These are phyloP conservation scores for Fusarium clavum DNA, from an alignment of 2,329 filamentous ascomycete genomes.

Conservation along the genomic window DNA sequence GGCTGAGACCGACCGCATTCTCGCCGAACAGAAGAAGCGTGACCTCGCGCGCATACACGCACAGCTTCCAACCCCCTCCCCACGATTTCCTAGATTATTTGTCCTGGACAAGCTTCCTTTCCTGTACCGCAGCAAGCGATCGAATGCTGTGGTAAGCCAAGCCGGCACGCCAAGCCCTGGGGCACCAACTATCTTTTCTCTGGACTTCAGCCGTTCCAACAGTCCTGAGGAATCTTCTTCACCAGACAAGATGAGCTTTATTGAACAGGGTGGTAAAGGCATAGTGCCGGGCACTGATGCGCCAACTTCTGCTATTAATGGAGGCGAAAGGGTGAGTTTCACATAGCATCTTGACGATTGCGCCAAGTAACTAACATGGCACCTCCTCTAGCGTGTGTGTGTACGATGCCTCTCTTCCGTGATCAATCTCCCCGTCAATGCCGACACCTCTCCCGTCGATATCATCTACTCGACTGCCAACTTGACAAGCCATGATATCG, in stretches of 20 bases:
- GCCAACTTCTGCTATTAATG: slow-evolving; percentile 83
- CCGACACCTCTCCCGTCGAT: slow-evolving; percentile 79
- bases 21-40: slow-evolving; percentile 62
- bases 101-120: slow-evolving; percentile 63
- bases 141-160: slow-evolving; percentile 50
- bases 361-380: slow-evolving; percentile 16
- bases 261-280: slow-evolving; percentile 59
- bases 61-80: slow-evolving; percentile 53
- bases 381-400: slow-evolving; percentile 67
- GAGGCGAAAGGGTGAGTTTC: slow-evolving; percentile 75
- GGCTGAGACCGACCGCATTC: slow-evolving; percentile 60
- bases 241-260: slow-evolving; percentile 53
- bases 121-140: slow-evolving; percentile 57
- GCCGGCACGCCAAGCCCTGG: slow-evolving; percentile 50
- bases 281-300: slow-evolving; percentile 73
- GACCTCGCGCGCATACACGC: slow-evolving; percentile 60
- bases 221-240: slow-evolving; percentile 49
- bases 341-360: neutral
- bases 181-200: slow-evolving; percentile 52
- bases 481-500: slow-evolving; percentile 71
- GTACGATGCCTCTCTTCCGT: slow-evolving; percentile 78
- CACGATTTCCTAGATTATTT: slow-evolving; percentile 50
- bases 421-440: slow-evolving; percentile 77
- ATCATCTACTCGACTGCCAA: slow-evolving; percentile 76
- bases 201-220: slow-evolving; percentile 50